A percentile compares a stretch with the other conserved stretches of the same genome.
These are phyloP conservation scores for Oryza glaberrima DNA, from an alignment of 176 grass and related monocot genomes.

Conservation along the genomic window DNA sequence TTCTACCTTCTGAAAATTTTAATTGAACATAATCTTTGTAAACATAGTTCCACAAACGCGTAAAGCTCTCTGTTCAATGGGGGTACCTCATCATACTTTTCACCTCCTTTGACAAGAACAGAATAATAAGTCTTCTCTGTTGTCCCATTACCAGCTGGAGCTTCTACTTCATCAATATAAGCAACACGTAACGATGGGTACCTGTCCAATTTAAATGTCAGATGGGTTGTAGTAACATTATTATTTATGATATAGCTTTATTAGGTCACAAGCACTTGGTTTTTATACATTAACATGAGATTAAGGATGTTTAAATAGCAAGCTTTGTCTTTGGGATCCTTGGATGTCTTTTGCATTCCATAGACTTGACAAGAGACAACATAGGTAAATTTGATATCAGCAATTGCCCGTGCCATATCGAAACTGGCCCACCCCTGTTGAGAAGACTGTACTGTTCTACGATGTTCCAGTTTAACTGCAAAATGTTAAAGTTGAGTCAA, in stretches of 20 bases:
- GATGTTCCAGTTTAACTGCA: constrained; percentile 51
- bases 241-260: neutral
- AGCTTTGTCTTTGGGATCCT: constrained; percentile 50
- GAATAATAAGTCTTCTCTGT: constrained; percentile 89
- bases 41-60: constrained; percentile 9
- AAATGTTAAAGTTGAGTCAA: constrained; percentile 2
- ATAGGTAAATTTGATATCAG: constrained; percentile 98
- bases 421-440: neutral
- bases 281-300: constrained; percentile 76
- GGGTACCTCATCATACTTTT: constrained; percentile 87
- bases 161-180: constrained; percentile 87
- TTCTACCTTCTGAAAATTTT: neutral
- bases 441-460: constrained; percentile 37
- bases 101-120: constrained; percentile 93
- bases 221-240: constrained; percentile 26
- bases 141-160: constrained; percentile 33
- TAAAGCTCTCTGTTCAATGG: constrained; percentile 16
- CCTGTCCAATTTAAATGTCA: constrained; percentile 47
- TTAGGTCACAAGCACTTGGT: neutral
- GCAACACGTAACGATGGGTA: constrained; percentile 79
- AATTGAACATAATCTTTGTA: neutral
- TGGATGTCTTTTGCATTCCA: constrained; percentile 80
- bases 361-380: constrained; percentile 95
- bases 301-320: constrained; percentile 85
- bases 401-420: constrained; percentile 53